These are phyloP conservation scores for Apiospora rasikravindrae DNA, from an alignment of 2,329 filamentous ascomycete species.

Conservation along the genomic window DNA sequence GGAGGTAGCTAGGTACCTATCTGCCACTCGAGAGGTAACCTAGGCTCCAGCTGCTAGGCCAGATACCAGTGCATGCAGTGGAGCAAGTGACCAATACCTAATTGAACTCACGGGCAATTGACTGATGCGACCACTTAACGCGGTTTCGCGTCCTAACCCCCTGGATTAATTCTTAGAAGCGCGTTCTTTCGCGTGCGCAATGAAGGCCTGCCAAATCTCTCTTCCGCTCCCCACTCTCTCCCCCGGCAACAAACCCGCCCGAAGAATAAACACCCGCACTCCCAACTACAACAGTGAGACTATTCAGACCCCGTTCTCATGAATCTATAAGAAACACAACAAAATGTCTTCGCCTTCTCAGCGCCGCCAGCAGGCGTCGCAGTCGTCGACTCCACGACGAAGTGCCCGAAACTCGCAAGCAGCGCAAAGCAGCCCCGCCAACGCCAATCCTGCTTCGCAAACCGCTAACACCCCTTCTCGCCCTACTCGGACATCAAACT, in stretches of 20 bases:
- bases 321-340: slow-evolving; percentile 23
- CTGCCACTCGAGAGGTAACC: neutral
- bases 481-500: slow-evolving; percentile 51
- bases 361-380: slow-evolving; percentile 60
- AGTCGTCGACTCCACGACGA: slow-evolving; percentile 59
- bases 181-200: slow-evolving; percentile 28
- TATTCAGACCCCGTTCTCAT: slow-evolving; percentile 17
- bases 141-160: slow-evolving; percentile 10
- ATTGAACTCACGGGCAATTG: too few species aligned
- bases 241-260: slow-evolving; percentile 12
- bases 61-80: neutral
- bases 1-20: neutral
- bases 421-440: slow-evolving; percentile 54
- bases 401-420: slow-evolving; percentile 59
- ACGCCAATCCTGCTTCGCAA: slow-evolving; percentile 33
- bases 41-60: too few species aligned
- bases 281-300: neutral
- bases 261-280: neutral
- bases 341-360: slow-evolving; percentile 68
- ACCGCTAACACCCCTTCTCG: slow-evolving; percentile 53
- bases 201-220: slow-evolving; percentile 22
- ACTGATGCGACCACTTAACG: slow-evolving; percentile 16
- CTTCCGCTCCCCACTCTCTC: slow-evolving; percentile 21
- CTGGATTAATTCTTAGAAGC: neutral
- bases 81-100: too few species aligned